Base-by-base conservation (phyloP, 2,329 filamentous ascomycete species). In the Calonectria pseudoreteaudii region DNA sequence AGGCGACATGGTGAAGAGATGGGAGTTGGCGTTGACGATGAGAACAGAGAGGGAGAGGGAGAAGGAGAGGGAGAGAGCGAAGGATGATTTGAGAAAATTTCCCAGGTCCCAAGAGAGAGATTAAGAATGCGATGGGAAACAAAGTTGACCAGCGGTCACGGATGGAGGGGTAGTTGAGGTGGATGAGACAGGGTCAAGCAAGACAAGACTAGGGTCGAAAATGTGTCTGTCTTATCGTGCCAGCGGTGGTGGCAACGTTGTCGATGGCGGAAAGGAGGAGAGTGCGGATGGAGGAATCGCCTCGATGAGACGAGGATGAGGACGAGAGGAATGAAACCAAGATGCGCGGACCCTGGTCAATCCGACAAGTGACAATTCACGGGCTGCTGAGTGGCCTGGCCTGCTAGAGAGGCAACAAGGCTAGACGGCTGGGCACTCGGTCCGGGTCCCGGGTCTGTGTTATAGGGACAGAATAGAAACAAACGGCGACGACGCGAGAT, bases 281-380 rank as follows among this genome's bases (percentile, higher is more conserved):
- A 36, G 58, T 36, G 41, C 9, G 68, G 66, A 41, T 31, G 41
- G 69, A 31, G 49, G 30, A 38, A 47, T 50, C 52, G 60, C 50
- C 71, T 65, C 60, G 72, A 66, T 28, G 66, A 77, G 50, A 34
- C 50, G 36, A 53, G 50, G 52, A 62, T 41, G 44, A 60, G 30
- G 68, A 72, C 53, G 30, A 67, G 52, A 72, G 36, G 71, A 68
- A 73, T 56, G 64, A 71, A 75, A 72, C 66, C 62, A 53, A 71
- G 58, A 53, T 31, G 73, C 67, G 68, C 69, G 47, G 72, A 75
- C 73, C 68, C 52, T 71, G 72, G 73, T 76, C 44, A 80, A 80
- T 79, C 75, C 79, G 78, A 80, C 74, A 80, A 78, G 79, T 77
- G 75, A 80, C 73, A 77, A 79, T 80, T 79, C 78, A 80, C 79